A percentile compares a stretch with the other conserved stretches of the same genome.
phyloP scores from a whole-genome alignment of 2,329 filamentous ascomycete species.

The Clarireedia paspali region DNA sequence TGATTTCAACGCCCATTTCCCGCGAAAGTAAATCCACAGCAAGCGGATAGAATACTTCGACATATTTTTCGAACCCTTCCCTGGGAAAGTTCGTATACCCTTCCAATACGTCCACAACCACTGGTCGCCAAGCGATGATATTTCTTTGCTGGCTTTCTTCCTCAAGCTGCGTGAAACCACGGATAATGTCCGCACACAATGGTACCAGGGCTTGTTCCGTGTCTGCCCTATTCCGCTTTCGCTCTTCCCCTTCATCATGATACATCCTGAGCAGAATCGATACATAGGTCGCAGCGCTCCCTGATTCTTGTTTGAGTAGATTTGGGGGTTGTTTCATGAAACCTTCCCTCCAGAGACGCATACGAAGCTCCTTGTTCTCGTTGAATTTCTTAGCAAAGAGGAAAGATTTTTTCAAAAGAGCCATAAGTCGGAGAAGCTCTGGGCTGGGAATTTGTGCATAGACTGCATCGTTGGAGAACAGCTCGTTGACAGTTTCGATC shows the following conservation, averaged over 20 bases:
- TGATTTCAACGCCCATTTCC: conserved; percentile 73
- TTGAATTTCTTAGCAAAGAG: conserved; percentile 97
- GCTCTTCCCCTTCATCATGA: conserved; percentile 76
- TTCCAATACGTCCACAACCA: conserved; percentile 94
- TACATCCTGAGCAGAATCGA: conserved; percentile 97
- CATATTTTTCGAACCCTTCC: conserved; percentile 70
- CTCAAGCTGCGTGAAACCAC: conserved; percentile 76
- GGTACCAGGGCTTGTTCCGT: conserved; percentile 91
- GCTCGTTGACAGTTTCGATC: conserved; percentile 98
- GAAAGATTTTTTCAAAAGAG: conserved; percentile 88
- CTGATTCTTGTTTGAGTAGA: conserved; percentile 91
- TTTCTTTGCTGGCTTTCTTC: conserved; percentile 96
- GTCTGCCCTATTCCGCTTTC: conserved; percentile 68
- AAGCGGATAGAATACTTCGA: conserved; percentile 79
- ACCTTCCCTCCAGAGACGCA: conserved; percentile 90
- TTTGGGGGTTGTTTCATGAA: conserved; percentile 99
- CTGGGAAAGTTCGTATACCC: conserved; percentile 81
- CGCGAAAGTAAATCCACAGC: conserved; percentile 74
- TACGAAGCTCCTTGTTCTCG: conserved; percentile 89
- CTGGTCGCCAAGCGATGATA: conserved; percentile 92
- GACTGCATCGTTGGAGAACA: conserved; percentile 95
- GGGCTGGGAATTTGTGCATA: conserved; percentile 87
- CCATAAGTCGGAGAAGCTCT: conserved; percentile 88
- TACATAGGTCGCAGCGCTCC: conserved; percentile 89
- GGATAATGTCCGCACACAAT: conserved; percentile 89